phyloP scores from a whole-genome alignment of 1,284 basidiomycete genomes.

The Ceratobasidium sp. region DNA sequence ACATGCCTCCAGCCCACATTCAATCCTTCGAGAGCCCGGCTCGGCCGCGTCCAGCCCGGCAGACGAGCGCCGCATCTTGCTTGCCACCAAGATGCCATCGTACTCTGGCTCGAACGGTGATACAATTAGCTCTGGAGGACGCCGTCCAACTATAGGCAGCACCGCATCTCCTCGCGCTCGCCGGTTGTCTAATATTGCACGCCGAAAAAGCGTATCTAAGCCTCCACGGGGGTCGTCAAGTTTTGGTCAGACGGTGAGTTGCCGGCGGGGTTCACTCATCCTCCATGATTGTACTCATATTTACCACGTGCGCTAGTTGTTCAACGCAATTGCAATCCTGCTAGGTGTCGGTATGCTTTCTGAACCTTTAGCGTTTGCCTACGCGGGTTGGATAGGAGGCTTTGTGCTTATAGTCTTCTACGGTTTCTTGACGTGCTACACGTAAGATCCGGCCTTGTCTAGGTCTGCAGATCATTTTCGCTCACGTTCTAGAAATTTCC shows the following conservation, averaged over 20 bases:
- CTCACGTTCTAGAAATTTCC: background rate
- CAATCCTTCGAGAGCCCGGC: conserved; percentile 36
- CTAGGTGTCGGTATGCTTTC: conserved; percentile 91
- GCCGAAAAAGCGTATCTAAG: conserved; percentile 40
- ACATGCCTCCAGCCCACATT: conserved; percentile 38
- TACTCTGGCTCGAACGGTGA: conserved; percentile 14
- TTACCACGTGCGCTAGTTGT: conserved; percentile 65
- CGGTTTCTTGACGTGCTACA: conserved; percentile 85
- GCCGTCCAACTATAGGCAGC: background rate
- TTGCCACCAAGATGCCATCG: conserved; percentile 37
- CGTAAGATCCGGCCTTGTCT: conserved; percentile 64
- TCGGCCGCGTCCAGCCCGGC: conserved; percentile 9
- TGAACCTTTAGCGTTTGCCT: conserved; percentile 87
- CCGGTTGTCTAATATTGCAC: conserved; percentile 32
- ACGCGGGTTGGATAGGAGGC: conserved; percentile 86
- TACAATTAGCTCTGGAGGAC: background rate
- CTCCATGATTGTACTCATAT: conserved; percentile 46
- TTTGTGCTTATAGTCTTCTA: conserved; percentile 79
- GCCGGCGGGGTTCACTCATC: background rate
- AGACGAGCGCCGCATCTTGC: conserved; percentile 29
- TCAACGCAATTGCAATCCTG: conserved; percentile 88
- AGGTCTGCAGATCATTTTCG: conserved; percentile 2
- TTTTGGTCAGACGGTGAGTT: conserved; percentile 81
- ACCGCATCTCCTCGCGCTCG: conserved; percentile 10
- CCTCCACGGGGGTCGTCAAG: conserved; percentile 67